Percentiles rank a stretch among this genome's conserved stretches.
Conservation (phyloP, 768 basidiomycete genomes). For the Pleurotus ostreatus region DNA sequence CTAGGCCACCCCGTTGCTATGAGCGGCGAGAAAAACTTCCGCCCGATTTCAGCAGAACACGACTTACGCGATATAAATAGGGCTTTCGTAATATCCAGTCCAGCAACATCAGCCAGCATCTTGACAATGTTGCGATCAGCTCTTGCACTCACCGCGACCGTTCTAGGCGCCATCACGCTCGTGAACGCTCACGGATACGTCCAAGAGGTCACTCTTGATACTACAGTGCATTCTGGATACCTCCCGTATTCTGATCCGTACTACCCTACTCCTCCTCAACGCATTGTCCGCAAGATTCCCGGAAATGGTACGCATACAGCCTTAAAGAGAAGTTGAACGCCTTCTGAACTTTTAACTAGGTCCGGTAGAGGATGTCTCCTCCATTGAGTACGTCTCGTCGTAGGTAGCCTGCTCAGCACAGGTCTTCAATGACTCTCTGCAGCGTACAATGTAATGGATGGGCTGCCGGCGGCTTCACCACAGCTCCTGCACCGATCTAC, state of each 20-base stretch:
- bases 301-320: slow-evolving; percentile 28
- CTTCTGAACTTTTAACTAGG: slow-evolving; percentile 16
- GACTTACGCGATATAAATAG: neutral
- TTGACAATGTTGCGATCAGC: neutral
- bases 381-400: slow-evolving; percentile 29
- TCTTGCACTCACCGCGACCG: neutral
- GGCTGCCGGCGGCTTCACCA: slow-evolving; percentile 19
- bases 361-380: slow-evolving; percentile 31
- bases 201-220: slow-evolving; percentile 29
- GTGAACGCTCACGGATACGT: slow-evolving; percentile 33
- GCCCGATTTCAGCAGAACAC: too few species aligned
- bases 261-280: slow-evolving; percentile 27
- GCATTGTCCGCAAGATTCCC: slow-evolving; percentile 39
- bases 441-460: slow-evolving; percentile 32
- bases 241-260: slow-evolving; percentile 34
- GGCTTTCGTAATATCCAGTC: too few species aligned
- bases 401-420: neutral
- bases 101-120: too few species aligned
- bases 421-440: neutral
- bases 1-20: too few species aligned
- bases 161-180: neutral
- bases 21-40: too few species aligned
- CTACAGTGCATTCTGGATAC: slow-evolving; percentile 29
- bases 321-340: neutral
- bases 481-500: slow-evolving; percentile 33